phyloP scores from a whole-genome alignment of 352 stramenopile genomes.

The Plasmopara viticola region DNA sequence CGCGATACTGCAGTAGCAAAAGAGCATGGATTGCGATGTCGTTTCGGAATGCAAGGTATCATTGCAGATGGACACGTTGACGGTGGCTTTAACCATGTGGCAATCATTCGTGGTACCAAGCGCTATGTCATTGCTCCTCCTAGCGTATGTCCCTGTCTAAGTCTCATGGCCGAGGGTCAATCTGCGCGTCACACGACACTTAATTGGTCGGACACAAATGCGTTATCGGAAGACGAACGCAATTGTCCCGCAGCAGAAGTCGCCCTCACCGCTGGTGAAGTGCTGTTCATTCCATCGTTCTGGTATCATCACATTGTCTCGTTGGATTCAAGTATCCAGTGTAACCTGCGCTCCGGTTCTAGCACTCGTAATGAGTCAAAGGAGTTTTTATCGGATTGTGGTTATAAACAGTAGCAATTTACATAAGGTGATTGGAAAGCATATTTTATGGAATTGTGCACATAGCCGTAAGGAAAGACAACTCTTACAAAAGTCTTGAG shows the following conservation, averaged over 20 bases:
- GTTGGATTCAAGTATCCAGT: constrained; percentile 92
- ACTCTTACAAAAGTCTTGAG: neutral
- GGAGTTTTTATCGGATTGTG: constrained; percentile 35
- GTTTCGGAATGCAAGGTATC: constrained; percentile 90
- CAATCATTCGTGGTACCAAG: constrained; percentile 85
- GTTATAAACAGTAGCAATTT: constrained; percentile 14
- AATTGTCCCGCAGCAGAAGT: constrained; percentile 84
- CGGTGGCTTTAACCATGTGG: constrained; percentile 90
- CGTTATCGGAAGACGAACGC: constrained; percentile 22
- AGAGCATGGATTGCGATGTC: constrained; percentile 54
- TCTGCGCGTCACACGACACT: constrained; percentile 85
- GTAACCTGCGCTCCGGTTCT: constrained; percentile 84
- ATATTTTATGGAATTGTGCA: constrained; percentile 4
- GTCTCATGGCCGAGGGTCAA: constrained; percentile 68
- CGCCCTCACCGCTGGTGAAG: constrained; percentile 87
- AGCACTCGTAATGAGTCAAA: constrained; percentile 28
- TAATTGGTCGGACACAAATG: constrained; percentile 81
- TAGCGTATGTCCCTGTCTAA: constrained; percentile 77
- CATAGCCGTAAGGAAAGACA: constrained; percentile 3
- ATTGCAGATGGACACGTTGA: constrained; percentile 94
- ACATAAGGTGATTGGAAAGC: neutral
- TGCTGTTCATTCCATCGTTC: constrained; percentile 91
- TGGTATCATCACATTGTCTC: constrained; percentile 97
- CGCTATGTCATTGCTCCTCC: constrained; percentile 91
- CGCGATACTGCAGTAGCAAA: constrained; percentile 29